Evolutionary conservation across 179 eudicot genomes (phyloP), one percentile per base, ranked within the genome.

Genomic region (Carnegiea gigantea): DNA sequence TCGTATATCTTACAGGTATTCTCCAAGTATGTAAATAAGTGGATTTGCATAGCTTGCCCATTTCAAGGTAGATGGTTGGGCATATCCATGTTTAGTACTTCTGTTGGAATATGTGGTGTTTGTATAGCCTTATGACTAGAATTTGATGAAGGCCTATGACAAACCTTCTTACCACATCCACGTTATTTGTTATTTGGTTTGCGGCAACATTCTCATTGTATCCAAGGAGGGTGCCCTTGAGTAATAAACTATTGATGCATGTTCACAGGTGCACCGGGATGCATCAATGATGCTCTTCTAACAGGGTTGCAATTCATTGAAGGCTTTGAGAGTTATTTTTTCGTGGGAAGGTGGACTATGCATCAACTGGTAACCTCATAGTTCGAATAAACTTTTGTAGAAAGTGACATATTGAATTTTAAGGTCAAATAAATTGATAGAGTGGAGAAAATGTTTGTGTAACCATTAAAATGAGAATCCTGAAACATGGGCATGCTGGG

Each of bases 291-390:
- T 86, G 88, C 98, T 82, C 90, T 96, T 44, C 86, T 96, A 82
- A 94, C 99, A 59, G 99, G 99, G 44, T 46, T 96, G 84, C 96
- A 96, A 85, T 96, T 96, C 87, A 90, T 96, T 85, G 97, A 96
- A 67, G 99, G 99, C 71, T 89, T 96, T 83, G 93, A 92, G 86
- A 93, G 97, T 87, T 92, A 82, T 78, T 93, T 96, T 85, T 96
- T 96, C 82, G 98, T 96, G 65, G 76, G 85, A 82, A 92, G 98
- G 82, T 96, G 98, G 99, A 89, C 98, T 30, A 92, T 96, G 97
- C 99, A 96, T 87, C 99, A 96, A 88, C 83, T 96, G 98, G 99
- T 96, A 96, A 87, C 48, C 80, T 67, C 60, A 18, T 53, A 13
- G 5, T 72, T 57, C 40, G 11, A 70, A 81, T 40, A 15, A 18